Percentiles rank a stretch among this genome's conserved stretches.
phyloP scores from a whole-genome alignment of 805 yeast genomes.

The Nakazawaea holstii region DNA sequence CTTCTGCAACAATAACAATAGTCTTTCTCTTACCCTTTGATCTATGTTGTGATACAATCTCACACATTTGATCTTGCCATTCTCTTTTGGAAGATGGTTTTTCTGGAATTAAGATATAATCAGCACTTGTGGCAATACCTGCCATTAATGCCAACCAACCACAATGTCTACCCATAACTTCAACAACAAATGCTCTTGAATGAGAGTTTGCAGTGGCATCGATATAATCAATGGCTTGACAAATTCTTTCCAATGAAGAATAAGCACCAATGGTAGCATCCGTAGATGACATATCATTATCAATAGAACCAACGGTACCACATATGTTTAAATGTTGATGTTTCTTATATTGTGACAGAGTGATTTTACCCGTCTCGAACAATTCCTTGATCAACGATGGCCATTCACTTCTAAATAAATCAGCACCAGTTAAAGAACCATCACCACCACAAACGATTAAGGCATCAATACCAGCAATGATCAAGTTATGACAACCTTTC shows the following conservation, averaged over 20 bases:
- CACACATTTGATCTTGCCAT: conserved; percentile 67
- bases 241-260: conserved; percentile 71
- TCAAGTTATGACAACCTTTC: conserved; percentile 58
- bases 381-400: conserved; percentile 62
- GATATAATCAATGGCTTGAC: conserved; percentile 72
- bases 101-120: conserved; percentile 76
- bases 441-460: conserved; percentile 81
- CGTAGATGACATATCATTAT: conserved; percentile 80
- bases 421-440: conserved; percentile 81
- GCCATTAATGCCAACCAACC: conserved; percentile 86
- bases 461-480: conserved; percentile 70
- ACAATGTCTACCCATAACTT: conserved; percentile 88
- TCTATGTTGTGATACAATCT: conserved; percentile 60
- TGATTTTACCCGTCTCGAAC: conserved; percentile 35
- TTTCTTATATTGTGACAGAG: conserved; percentile 38
- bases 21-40: conserved; percentile 71
- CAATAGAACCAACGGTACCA: conserved; percentile 80
- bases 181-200: conserved; percentile 78
- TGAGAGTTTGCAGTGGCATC: conserved; percentile 84
- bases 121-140: conserved; percentile 77
- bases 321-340: conserved; percentile 60
- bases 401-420: conserved; percentile 72
- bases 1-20: conserved; percentile 78
- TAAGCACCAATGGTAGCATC: conserved; percentile 80
- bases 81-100: conserved; percentile 57